A percentile compares a stretch with the other conserved stretches of the same genome.
phyloP scores from a whole-genome alignment of 2,329 filamentous ascomycete species.

The Claviceps spartinae region DNA sequence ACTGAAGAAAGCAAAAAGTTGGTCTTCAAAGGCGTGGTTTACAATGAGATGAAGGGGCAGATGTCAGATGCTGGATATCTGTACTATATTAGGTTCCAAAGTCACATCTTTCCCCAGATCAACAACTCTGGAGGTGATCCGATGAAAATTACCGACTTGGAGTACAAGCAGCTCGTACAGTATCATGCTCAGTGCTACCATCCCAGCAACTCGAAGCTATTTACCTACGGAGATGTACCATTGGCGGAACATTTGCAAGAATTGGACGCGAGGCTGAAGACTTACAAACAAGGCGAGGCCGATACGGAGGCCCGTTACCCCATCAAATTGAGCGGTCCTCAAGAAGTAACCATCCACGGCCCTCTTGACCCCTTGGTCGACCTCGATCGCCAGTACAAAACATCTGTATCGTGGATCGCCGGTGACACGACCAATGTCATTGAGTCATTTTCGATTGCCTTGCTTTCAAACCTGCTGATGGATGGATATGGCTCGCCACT shows the following conservation, averaged over 20 bases:
- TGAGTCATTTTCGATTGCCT: conserved; percentile 74
- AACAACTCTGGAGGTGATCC: conserved; percentile 97
- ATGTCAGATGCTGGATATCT: conserved; percentile 96
- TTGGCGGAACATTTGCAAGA: conserved; percentile 68
- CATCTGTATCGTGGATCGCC: conserved; percentile 84
- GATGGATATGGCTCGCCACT: conserved; percentile 93
- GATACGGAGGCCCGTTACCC: conserved; percentile 67
- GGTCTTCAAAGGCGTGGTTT: conserved; percentile 95
- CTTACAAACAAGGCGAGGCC: conserved; percentile 56
- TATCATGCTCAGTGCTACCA: conserved; percentile 94
- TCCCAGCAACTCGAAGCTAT: conserved; percentile 89
- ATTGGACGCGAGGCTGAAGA: conserved; percentile 58
- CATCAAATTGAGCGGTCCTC: conserved; percentile 56
- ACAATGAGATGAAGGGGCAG: conserved; percentile 99
- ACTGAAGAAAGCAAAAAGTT: conserved; percentile 49
- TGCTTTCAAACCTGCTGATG: conserved; percentile 73
- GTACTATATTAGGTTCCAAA: conserved; percentile 90
- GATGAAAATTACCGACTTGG: conserved; percentile 89
- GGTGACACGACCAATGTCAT: conserved; percentile 70
- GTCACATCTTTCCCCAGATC: conserved; percentile 84
- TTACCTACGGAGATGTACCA: conserved; percentile 92
- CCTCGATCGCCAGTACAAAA: conserved; percentile 80
- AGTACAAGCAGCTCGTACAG: conserved; percentile 72
- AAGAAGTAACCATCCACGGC: conserved; percentile 58
- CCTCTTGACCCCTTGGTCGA: conserved; percentile 80